Evolutionary conservation across 495 filamentous ascomycete species (phyloP), one percentile per base, ranked within the genome.

Genomic region (Aspergillus taichungensis): DNA sequence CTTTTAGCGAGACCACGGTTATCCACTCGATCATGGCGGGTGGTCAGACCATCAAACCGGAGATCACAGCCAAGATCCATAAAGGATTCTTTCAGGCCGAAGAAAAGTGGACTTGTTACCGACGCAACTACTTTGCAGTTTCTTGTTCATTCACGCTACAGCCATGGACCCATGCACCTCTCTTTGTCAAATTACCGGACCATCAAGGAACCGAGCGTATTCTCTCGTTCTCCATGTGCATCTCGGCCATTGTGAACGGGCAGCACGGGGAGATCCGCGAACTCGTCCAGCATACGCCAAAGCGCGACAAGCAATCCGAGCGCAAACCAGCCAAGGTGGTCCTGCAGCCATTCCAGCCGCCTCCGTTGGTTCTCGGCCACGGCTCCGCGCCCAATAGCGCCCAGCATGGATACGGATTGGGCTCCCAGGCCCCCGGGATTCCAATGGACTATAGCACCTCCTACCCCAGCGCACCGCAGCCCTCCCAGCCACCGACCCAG

Each of bases 91-190:
- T 96, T 61, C 72, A 82, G 34, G 76, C 76, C 3, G 91, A 95
- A 45, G 73, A 78, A 10, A 87, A 92, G 47, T 97, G 91, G 91
- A 97, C 91, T 0, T 97, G 91, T 65, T 97, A 97, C 57, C 75
- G 91, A 40, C 75, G 91, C 33, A 97, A 97, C 63, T 97, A 97
- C 63, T 94, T 97, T 60, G 83, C 87, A 1, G 84, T 95, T 38
- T 77, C 82, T 27, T 95, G 89, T 63, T 85, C 81, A 0, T 95
- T 85, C 64, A 76, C 77, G 5, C 67, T 97, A 4, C 63, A 76
- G 18, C 70, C 68, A 6, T 66, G 51, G 54, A 37, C 42, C 6
- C 81, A 48, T 51, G 62, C 62, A 1, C 68, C 62, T 0, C 56
- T 79, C 8, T 77, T 64, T 50, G 57, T 83, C 10, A 69, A 59